phyloP scores from a whole-genome alignment of 495 filamentous ascomycete genomes.

The Tuber melanosporum region DNA sequence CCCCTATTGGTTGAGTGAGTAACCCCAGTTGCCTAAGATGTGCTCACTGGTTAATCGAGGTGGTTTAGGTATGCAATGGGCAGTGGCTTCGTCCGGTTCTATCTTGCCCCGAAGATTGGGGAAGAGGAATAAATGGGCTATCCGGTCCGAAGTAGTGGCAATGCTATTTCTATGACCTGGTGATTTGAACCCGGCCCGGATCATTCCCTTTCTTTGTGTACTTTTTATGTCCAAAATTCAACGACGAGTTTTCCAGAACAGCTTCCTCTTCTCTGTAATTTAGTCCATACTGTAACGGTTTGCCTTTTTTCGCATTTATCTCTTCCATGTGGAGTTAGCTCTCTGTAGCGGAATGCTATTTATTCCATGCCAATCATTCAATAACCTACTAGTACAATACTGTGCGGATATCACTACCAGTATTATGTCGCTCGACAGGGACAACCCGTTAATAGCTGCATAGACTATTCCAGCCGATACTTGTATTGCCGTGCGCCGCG shows the following conservation, averaged over 20 bases:
- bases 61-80: conserved; percentile 57
- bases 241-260: neutral
- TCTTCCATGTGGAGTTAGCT: neutral
- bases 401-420: neutral
- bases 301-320: neutral
- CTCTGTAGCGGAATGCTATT: neutral
- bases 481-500: neutral
- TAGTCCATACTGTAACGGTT: neutral
- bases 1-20: conserved; percentile 77
- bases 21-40: neutral
- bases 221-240: neutral
- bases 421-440: neutral
- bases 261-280: neutral
- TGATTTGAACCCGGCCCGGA: neutral
- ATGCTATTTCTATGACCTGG: neutral
- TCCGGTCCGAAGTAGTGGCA: neutral
- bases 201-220: neutral
- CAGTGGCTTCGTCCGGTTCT: conserved; percentile 89
- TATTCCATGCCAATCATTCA: neutral
- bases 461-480: neutral
- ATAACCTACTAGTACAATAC: neutral
- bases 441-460: neutral
- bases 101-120: conserved; percentile 93
- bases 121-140: conserved; percentile 69
- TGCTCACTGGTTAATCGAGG: neutral